Evolutionary conservation across 2,329 filamentous ascomycete genomes (phyloP).

Genomic region (Ophiostoma australiae): DNA sequence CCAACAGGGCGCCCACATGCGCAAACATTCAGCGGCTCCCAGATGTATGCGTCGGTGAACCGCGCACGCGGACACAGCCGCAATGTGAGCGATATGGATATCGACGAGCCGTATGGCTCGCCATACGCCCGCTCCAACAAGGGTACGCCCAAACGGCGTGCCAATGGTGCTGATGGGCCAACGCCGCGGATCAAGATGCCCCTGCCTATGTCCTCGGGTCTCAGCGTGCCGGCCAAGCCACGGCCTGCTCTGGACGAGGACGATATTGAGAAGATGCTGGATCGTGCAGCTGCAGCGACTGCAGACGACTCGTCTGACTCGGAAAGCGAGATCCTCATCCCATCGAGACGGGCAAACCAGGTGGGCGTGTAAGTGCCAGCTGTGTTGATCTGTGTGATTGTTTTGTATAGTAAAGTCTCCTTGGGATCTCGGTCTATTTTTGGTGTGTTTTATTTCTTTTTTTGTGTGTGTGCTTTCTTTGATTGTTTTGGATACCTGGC

Average conservation of each 20-base stretch:
- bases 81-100: constrained; percentile 45
- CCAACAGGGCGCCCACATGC: constrained; percentile 42
- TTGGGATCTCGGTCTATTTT: neutral
- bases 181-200: constrained; percentile 37
- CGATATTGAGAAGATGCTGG: constrained; percentile 56
- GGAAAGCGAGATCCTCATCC: constrained; percentile 53
- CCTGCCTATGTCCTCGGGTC: constrained; percentile 47
- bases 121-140: constrained; percentile 32
- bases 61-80: constrained; percentile 26
- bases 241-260: constrained; percentile 47
- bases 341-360: constrained; percentile 29
- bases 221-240: constrained; percentile 40
- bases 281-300: constrained; percentile 44
- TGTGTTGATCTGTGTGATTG: neutral
- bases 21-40: constrained; percentile 20
- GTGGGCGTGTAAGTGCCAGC: constrained; percentile 12
- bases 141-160: constrained; percentile 42
- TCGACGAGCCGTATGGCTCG: constrained; percentile 38
- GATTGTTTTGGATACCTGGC: constrained; percentile 1
- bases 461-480: neutral
- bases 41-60: constrained; percentile 30
- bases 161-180: constrained; percentile 37
- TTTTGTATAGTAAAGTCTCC: neutral
- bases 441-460: neutral
- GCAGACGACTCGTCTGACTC: constrained; percentile 52